These are phyloP conservation scores for Austropuccinia psidii DNA, from an alignment of 1,284 basidiomycete species.

Conservation along the genomic window DNA sequence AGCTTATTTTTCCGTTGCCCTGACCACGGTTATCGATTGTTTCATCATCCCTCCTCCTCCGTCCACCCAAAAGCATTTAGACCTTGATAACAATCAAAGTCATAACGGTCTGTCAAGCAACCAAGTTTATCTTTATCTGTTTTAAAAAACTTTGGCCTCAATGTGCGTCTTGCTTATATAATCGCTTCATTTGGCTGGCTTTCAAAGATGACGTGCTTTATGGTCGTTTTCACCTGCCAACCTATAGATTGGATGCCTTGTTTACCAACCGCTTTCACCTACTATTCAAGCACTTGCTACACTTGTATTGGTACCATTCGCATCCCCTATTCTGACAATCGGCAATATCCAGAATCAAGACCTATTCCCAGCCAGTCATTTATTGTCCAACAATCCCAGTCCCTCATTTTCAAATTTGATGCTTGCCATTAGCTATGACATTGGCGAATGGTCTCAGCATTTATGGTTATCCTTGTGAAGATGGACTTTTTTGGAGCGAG, in stretches of 20 bases:
- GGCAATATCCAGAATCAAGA: no score
- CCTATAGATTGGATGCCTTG: constrained; percentile 20
- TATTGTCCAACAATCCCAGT: neutral
- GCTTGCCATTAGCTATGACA: constrained; percentile 81
- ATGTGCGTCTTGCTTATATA: neutral
- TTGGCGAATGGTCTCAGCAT: constrained; percentile 84
- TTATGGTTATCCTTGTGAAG: constrained; percentile 90
- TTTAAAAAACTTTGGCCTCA: neutral
- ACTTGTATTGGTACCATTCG: constrained; percentile 8
- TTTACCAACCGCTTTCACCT: constrained; percentile 24
- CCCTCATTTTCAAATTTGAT: constrained; percentile 58
- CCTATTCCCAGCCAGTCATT: neutral
- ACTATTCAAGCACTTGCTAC: constrained; percentile 15
- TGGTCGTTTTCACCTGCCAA: constrained; percentile 28
- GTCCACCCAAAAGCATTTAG: neutral
- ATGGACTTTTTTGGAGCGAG: constrained; percentile 84
- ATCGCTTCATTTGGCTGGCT: neutral
- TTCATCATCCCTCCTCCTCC: constrained; percentile 15
- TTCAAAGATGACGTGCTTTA: constrained; percentile 15
- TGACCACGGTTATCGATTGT: constrained; percentile 20
- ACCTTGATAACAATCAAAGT: neutral
- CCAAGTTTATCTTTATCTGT: constrained; percentile 10
- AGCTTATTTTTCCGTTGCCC: no score
- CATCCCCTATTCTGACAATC: neutral
- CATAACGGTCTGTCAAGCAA: constrained; percentile 13